Percentiles rank a stretch among this genome's conserved stretches.
Conservation (phyloP, 805 yeast species). For the Lachancea kluyveri region DNA sequence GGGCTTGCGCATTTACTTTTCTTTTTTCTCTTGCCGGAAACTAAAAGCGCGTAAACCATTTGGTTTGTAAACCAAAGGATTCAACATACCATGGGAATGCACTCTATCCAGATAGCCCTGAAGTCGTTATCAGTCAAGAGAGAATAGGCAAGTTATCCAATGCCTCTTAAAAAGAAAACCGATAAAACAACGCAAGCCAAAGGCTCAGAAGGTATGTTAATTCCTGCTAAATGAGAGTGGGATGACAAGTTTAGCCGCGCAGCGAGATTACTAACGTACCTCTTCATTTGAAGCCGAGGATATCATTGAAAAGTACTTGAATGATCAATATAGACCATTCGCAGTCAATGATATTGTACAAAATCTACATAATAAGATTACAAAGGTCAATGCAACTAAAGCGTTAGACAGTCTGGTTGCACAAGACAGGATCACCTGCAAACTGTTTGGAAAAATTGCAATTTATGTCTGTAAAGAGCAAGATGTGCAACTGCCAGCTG, state of each 20-base stretch:
- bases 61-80: neutral
- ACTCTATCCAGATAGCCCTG: too few species aligned
- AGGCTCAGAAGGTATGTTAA: slow-evolving; percentile 15
- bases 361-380: slow-evolving; percentile 38
- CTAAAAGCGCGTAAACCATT: too few species aligned
- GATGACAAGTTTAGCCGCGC: neutral
- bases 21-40: too few species aligned
- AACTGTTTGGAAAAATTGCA: slow-evolving; percentile 39
- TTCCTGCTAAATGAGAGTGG: neutral
- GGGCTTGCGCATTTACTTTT: too few species aligned
- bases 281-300: slow-evolving; percentile 24
- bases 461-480: slow-evolving; percentile 39
- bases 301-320: slow-evolving; percentile 34
- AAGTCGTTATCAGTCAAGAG: too few species aligned
- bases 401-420: slow-evolving; percentile 33
- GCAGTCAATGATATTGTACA: slow-evolving; percentile 40
- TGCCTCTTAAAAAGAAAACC: slow-evolving; percentile 13
- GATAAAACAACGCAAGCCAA: slow-evolving; percentile 14
- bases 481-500: slow-evolving; percentile 10
- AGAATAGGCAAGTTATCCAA: too few species aligned
- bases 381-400: slow-evolving; percentile 31
- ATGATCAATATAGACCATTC: slow-evolving; percentile 42
- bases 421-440: slow-evolving; percentile 32
- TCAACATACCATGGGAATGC: neutral
- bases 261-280: slow-evolving; percentile 1